These are phyloP conservation scores for Curvularia sp. DNA, from an alignment of 2,329 filamentous ascomycete genomes.

Conservation along the genomic window DNA sequence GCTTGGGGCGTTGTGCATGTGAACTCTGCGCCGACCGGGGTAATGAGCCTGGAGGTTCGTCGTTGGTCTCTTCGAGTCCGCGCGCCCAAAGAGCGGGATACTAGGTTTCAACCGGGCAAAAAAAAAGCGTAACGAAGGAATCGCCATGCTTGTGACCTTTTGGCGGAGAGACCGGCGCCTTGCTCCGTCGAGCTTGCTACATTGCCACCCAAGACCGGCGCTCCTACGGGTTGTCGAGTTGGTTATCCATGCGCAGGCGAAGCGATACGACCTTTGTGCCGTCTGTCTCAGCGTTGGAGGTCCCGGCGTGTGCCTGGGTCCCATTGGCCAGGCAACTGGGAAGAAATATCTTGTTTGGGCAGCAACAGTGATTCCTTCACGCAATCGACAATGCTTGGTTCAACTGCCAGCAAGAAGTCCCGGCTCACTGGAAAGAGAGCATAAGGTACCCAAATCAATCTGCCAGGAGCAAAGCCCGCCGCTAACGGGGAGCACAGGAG, in stretches of 20 bases:
- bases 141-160: conserved; percentile 17
- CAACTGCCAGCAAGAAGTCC: conserved; percentile 22
- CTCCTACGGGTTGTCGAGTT: conserved; percentile 11
- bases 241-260: conserved; percentile 17
- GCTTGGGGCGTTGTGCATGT: conserved; percentile 42
- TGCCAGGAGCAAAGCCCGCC: conserved; percentile 15
- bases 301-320: not conserved
- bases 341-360: conserved; percentile 21
- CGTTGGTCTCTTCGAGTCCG: conserved; percentile 28
- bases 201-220: conserved; percentile 22
- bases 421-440: conserved; percentile 24
- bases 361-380: conserved; percentile 12
- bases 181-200: conserved; percentile 8
- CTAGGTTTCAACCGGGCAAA: conserved; percentile 8
- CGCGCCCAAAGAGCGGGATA: conserved; percentile 16
- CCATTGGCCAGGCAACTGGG: conserved; percentile 23
- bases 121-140: conserved; percentile 9
- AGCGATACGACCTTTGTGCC: conserved; percentile 15
- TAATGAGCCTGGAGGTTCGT: conserved; percentile 24
- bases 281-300: not conserved
- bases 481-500: conserved; percentile 20
- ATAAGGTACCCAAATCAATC: conserved; percentile 12
- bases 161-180: conserved; percentile 11
- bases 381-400: conserved; percentile 21
- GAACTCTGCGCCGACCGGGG: conserved; percentile 33